A percentile compares a stretch with the other conserved stretches of the same genome.
phyloP scores from a whole-genome alignment of 139 green algal species.

The Coccomyxa sp. region DNA sequence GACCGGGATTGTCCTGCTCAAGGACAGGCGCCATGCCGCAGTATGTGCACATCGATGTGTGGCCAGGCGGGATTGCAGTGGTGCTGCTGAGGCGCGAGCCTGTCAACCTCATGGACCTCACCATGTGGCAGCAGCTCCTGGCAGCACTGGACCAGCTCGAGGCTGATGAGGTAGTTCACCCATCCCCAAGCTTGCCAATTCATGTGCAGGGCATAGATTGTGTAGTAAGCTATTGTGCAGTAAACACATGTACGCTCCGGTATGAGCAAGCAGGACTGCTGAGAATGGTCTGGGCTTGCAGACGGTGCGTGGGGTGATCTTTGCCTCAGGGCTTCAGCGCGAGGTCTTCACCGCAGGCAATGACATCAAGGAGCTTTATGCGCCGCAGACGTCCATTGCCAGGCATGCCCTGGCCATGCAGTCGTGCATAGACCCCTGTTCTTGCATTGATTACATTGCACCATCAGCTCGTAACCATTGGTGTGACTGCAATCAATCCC shows the following conservation, averaged over 20 bases:
- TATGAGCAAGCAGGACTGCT: not conserved
- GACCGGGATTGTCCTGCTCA: not conserved
- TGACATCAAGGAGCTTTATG: slow-evolving; percentile 77
- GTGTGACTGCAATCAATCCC: not conserved
- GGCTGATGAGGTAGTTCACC: slow-evolving; percentile 29
- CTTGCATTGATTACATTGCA: not conserved
- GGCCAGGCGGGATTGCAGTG: slow-evolving; percentile 33
- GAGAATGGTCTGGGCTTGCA: not conserved
- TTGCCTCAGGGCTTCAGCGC: slow-evolving; percentile 58
- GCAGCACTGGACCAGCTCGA: slow-evolving; percentile 48
- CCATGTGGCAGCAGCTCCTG: slow-evolving; percentile 58
- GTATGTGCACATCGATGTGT: slow-evolving; percentile 8
- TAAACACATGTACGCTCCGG: not conserved
- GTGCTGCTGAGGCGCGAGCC: slow-evolving; percentile 53
- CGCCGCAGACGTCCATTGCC: slow-evolving; percentile 54
- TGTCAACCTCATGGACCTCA: slow-evolving; percentile 64
- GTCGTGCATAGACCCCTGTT: too few species aligned
- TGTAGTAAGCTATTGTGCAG: not conserved
- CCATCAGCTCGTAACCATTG: not conserved
- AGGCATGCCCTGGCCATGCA: too few species aligned
- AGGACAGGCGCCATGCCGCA: not conserved
- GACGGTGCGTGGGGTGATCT: slow-evolving; percentile 55
- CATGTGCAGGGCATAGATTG: not conserved
- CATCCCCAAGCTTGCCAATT: too few species aligned
- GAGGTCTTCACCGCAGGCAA: slow-evolving; percentile 80